Evolutionary conservation across 2,329 filamentous ascomycete species (phyloP), one percentile per base, ranked within the genome.

Genomic region (Microascus cirrosus): DNA sequence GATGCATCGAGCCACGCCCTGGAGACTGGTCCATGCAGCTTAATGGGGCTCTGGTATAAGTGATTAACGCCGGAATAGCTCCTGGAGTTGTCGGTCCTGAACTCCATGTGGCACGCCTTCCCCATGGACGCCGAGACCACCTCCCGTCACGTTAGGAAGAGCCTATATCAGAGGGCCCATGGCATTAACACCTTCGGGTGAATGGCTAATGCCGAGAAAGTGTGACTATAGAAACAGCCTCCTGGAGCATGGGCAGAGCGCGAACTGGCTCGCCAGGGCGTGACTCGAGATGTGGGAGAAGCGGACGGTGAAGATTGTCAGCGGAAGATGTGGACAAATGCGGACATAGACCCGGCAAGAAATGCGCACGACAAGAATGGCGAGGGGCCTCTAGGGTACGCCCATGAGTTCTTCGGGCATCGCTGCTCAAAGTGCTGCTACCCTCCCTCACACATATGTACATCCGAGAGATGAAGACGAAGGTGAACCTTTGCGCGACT

Each of bases 131-230:
- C 45, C 8, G n/a, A 22, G 45, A 48, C 45, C 45, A 24, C 45
- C 22, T 50, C 45, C 22, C n/a, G n/a, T 22, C 45, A 50, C 45
- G n/a, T 22, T 24, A 8, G 22, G 12, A 50, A 50, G 45, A 24
- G 24, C 45, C n/a, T 50, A 50, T 50, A 50, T 22, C 45, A 56
- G 24, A 50, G 20, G 15, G n/a, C 22, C 25, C 54, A 51, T 52
- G 45, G 22, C 20, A 25, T 34, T 53, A 39, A n/a, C 3, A 53
- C 45, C 50, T n/a, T 57, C 55, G 55, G 55, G 22, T 57, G 55
- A 57, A 57, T 53, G 55, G 48, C 45, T 57, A 57, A 57, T 57
- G 55, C 45, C 48, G 55, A 28, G 20, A 51, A 15, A 52, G 55
- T 32, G 55, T 52, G 55, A 48, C 18, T 52, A 35, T 57, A 53